Conservation (phyloP, 2,329 filamentous ascomycete genomes). For the Aspergillus versicolor region DNA sequence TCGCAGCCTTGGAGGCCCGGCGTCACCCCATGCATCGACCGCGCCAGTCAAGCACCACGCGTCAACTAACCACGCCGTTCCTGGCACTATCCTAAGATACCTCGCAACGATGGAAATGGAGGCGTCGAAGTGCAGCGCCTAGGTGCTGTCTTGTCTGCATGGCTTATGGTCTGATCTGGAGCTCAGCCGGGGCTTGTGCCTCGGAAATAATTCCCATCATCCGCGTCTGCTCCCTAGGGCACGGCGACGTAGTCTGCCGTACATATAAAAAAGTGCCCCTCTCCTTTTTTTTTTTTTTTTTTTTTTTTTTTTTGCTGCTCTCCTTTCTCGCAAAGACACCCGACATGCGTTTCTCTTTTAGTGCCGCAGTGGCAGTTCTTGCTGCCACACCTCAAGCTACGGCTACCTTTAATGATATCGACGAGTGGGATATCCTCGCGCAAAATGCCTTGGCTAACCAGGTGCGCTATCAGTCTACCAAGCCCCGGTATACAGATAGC, state of each 20-base stretch:
- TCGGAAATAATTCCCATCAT: too few species aligned
- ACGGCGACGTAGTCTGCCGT: too few species aligned
- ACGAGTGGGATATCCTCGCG: constrained; percentile 13
- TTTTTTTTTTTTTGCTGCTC: not conserved
- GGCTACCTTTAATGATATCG: not conserved
- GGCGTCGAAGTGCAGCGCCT: not conserved
- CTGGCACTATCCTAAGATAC: not conserved
- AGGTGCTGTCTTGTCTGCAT: not conserved
- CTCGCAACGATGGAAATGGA: not conserved
- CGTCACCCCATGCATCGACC: too few species aligned
- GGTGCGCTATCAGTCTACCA: constrained; percentile 10
- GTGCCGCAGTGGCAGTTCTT: constrained; percentile 7
- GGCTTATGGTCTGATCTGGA: not conserved
- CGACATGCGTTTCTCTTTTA: constrained; percentile 8
- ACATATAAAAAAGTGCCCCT: not conserved
- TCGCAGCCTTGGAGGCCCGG: not conserved
- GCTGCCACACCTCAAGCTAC: constrained; percentile 1
- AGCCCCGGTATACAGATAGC: not conserved
- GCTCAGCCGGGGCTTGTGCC: not conserved
- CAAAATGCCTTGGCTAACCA: constrained; percentile 11
- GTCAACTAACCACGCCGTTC: not conserved
- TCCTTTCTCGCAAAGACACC: not conserved
- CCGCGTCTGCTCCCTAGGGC: not conserved
- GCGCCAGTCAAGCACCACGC: not conserved
- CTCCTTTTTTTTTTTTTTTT: not conserved